Evolutionary conservation across 257 asterid genomes (phyloP).

Genomic region (Agastache rugosa): DNA sequence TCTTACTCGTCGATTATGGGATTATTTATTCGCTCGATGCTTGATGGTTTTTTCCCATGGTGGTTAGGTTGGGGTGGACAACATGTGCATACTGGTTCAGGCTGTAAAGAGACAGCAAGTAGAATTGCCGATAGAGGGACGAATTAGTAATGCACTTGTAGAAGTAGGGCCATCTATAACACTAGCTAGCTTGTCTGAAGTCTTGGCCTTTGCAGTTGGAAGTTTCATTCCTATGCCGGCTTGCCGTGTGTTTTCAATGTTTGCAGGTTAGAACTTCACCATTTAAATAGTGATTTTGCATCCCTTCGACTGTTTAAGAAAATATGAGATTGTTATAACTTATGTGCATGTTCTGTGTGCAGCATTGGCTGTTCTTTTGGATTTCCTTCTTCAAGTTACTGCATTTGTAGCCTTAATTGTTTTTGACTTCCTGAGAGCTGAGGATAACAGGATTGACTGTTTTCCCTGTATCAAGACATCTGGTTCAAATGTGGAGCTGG

Average conservation of each 20-base stretch:
- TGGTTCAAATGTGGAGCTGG: conserved; percentile 65
- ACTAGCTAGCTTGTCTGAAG: conserved; percentile 94
- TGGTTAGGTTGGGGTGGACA: conserved; percentile 96
- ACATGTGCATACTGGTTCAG: conserved; percentile 98
- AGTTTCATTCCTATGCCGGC: conserved; percentile 99
- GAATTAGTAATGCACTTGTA: conserved; percentile 95
- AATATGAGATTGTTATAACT: conserved; percentile 28
- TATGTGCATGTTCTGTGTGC: conserved; percentile 41
- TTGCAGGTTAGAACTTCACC: conserved; percentile 72
- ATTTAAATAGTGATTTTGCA: conserved; percentile 8
- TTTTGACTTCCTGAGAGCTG: conserved; percentile 95
- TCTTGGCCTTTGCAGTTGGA: conserved; percentile 99
- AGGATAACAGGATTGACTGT: conserved; percentile 90
- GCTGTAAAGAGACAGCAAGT: conserved; percentile 94
- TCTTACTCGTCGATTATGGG: neutral
- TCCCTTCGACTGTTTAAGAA: neutral
- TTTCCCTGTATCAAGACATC: conserved; percentile 79
- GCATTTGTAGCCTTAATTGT: conserved; percentile 97
- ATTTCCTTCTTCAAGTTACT: conserved; percentile 96
- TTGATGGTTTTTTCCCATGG: conserved; percentile 25
- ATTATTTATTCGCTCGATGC: conserved; percentile 1
- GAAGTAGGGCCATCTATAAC: conserved; percentile 99
- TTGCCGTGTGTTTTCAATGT: conserved; percentile 97
- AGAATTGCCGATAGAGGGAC: conserved; percentile 94
- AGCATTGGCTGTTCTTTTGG: conserved; percentile 98